phyloP scores from a whole-genome alignment of 352 stramenopile species.

The Pythium oligandrum region DNA sequence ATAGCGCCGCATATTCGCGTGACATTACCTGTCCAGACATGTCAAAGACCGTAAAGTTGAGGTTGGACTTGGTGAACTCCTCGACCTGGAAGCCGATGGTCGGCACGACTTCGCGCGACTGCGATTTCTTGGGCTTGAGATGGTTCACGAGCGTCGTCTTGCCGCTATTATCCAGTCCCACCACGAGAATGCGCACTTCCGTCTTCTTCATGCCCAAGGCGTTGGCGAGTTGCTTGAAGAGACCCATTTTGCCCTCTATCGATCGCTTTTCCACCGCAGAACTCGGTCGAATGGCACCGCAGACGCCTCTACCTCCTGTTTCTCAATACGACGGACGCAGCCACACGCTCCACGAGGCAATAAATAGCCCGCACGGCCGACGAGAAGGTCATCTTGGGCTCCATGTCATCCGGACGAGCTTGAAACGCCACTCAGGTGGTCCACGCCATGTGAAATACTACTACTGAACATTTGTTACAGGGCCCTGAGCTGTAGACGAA shows the following conservation, averaged over 20 bases:
- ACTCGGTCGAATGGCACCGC: no score
- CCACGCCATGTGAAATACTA: conserved; percentile 1
- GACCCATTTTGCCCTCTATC: conserved; percentile 42
- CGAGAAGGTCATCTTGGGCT: no score
- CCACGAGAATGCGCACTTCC: conserved; percentile 83
- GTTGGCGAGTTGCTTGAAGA: conserved; percentile 80
- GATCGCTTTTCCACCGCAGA: neutral
- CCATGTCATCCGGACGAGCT: neutral
- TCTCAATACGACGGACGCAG: no score
- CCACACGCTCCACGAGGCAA: no score
- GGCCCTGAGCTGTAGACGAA: conserved; percentile 1
- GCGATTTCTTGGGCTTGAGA: conserved; percentile 87
- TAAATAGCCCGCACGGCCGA: no score
- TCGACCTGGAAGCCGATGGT: conserved; percentile 90
- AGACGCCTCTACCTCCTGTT: no score
- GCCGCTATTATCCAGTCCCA: conserved; percentile 88
- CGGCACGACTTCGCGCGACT: conserved; percentile 76
- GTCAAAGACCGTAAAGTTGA: conserved; percentile 92
- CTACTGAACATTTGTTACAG: neutral
- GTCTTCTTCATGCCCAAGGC: conserved; percentile 81
- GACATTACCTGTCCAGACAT: conserved; percentile 69
- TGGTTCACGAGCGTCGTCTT: conserved; percentile 92
- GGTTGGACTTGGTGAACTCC: conserved; percentile 85
- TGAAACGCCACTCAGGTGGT: conserved; percentile 8
- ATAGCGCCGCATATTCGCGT: no score